Percentiles rank a stretch among this genome's conserved stretches.
These are phyloP conservation scores for Noccaea caerulescens DNA, from an alignment of 345 rosid genomes.

Conservation along the genomic window DNA sequence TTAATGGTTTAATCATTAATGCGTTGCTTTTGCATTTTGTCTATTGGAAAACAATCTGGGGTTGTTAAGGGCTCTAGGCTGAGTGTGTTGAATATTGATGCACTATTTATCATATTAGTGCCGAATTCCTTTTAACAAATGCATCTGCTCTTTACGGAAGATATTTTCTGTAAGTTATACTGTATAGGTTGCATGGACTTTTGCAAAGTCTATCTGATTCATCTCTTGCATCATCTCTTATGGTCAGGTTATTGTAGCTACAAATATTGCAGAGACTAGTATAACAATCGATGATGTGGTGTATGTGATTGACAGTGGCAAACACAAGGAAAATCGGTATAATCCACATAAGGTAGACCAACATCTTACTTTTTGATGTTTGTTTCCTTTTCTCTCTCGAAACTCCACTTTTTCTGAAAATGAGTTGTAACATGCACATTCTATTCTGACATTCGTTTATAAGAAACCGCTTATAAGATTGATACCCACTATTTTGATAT, in stretches of 20 bases:
- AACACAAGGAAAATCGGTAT: slow-evolving; percentile 91
- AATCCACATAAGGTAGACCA: slow-evolving; percentile 79
- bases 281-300: slow-evolving; percentile 94
- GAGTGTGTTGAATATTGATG: slow-evolving; percentile 21
- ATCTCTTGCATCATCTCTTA: slow-evolving; percentile 31
- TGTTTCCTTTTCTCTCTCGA: slow-evolving; percentile 14
- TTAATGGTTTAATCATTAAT: neutral
- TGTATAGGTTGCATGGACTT: slow-evolving; percentile 5
- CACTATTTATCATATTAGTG: slow-evolving; percentile 8
- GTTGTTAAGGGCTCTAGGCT: neutral
- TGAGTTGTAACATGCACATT: neutral
- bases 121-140: neutral
- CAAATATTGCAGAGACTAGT: slow-evolving; percentile 76
- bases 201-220: slow-evolving; percentile 10
- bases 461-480: slow-evolving; percentile 1
- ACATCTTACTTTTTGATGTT: neutral
- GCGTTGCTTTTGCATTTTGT: slow-evolving; percentile 10
- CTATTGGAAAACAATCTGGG: neutral
- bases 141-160: slow-evolving; percentile 8
- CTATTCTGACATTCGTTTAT: neutral
- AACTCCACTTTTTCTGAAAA: neutral
- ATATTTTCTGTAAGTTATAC: neutral
- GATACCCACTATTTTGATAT: slow-evolving; percentile 3
- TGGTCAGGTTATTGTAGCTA: slow-evolving; percentile 80
- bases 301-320: slow-evolving; percentile 90